Conservation (phyloP, 805 yeast species). For the Zygoascus bituminiphila region DNA sequence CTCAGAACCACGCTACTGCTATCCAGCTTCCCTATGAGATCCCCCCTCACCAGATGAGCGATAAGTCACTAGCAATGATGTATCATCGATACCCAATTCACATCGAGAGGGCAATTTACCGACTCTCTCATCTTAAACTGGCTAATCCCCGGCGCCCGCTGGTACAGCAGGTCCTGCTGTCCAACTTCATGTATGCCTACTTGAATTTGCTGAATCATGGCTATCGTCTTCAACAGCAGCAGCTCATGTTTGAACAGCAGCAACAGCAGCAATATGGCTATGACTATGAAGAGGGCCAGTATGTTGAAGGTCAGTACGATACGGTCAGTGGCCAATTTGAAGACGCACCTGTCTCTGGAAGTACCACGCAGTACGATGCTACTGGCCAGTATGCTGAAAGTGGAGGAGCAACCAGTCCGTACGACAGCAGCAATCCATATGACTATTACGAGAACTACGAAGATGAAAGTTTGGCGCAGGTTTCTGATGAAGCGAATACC, state of each 20-base stretch:
- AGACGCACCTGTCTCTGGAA: slow-evolving; percentile 3
- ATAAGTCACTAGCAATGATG: slow-evolving; percentile 30
- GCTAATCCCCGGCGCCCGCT: slow-evolving; percentile 91
- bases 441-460: slow-evolving; percentile 7
- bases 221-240: slow-evolving; percentile 30
- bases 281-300: slow-evolving; percentile 6
- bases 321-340: slow-evolving; percentile 5
- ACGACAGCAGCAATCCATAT: slow-evolving; percentile 1
- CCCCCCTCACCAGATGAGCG: slow-evolving; percentile 30
- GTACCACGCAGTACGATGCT: slow-evolving; percentile 1
- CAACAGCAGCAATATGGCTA: slow-evolving; percentile 4
- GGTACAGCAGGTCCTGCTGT: slow-evolving; percentile 83
- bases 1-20: slow-evolving; percentile 9
- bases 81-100: slow-evolving; percentile 75
- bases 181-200: slow-evolving; percentile 97
- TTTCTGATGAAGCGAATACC: background rate
- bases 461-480: background rate
- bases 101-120: slow-evolving; percentile 90
- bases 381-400: slow-evolving; percentile 1
- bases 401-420: background rate
- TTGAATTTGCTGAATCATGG: slow-evolving; percentile 88
- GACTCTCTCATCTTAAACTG: slow-evolving; percentile 84
- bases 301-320: slow-evolving; percentile 8
- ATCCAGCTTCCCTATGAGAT: slow-evolving; percentile 28
- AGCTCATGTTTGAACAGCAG: slow-evolving; percentile 14